Percentiles rank a stretch among this genome's conserved stretches.
Evolutionary conservation across 2,329 filamentous ascomycete species (phyloP).

Genomic region (Dactylellina parvicollis): DNA sequence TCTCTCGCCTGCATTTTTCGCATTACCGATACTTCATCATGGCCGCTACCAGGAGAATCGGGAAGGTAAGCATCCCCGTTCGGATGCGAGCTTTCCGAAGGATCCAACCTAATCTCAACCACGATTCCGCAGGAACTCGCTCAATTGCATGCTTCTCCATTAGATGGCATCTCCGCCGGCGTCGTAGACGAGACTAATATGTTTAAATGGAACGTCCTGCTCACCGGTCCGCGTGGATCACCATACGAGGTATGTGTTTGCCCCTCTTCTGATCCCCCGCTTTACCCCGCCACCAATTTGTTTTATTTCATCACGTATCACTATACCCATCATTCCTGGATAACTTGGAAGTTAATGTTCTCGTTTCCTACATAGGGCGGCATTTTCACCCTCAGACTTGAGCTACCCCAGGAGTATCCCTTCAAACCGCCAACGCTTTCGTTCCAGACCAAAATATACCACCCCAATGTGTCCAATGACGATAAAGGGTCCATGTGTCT

Average conservation of each 20-base stretch:
- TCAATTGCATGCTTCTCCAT: constrained; percentile 69
- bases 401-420: constrained; percentile 81
- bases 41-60: constrained; percentile 45
- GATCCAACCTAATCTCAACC: constrained; percentile 18
- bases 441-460: constrained; percentile 91
- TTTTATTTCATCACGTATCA: background rate
- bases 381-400: constrained; percentile 76
- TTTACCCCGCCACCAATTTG: constrained; percentile 12
- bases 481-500: constrained; percentile 85
- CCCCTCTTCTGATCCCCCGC: constrained; percentile 10
- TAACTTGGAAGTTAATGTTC: background rate
- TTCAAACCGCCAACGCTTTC: constrained; percentile 85
- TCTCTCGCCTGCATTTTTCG: background rate
- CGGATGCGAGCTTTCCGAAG: background rate
- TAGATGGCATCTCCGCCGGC: constrained; percentile 68
- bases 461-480: constrained; percentile 93
- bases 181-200: constrained; percentile 72
- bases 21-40: constrained; percentile 15
- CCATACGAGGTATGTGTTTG: constrained; percentile 69
- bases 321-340: background rate
- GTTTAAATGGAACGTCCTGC: constrained; percentile 73
- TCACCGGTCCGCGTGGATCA: constrained; percentile 73
- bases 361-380: constrained; percentile 67
- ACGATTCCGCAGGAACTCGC: constrained; percentile 67
- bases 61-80: constrained; percentile 5